These are phyloP conservation scores for Pythium brachiatum DNA, from an alignment of 352 stramenopile genomes.

Conservation along the genomic window DNA sequence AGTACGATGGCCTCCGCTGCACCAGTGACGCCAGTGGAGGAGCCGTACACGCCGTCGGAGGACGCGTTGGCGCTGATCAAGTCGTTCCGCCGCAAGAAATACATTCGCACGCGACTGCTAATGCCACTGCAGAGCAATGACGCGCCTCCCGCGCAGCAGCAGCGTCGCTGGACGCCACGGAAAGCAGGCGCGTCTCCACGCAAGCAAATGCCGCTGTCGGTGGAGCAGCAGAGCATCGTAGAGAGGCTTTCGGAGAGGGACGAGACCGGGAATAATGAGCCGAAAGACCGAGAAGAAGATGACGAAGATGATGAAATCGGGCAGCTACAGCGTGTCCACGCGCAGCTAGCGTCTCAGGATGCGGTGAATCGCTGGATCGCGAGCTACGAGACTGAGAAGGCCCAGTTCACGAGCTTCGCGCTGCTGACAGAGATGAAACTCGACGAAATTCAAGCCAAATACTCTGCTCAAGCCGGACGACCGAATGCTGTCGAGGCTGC, in stretches of 20 bases:
- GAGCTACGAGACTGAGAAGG: slow-evolving; percentile 64
- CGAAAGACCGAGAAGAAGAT: slow-evolving; percentile 1
- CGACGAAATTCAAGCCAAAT: slow-evolving; percentile 65
- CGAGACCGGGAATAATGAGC: background rate
- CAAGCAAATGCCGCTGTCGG: slow-evolving; percentile 1
- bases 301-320: slow-evolving; percentile 28
- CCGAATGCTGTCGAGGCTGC: slow-evolving; percentile 73
- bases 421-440: slow-evolving; percentile 79
- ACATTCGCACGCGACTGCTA: slow-evolving; percentile 41
- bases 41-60: slow-evolving; percentile 5
- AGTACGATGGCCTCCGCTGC: background rate
- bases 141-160: slow-evolving; percentile 13
- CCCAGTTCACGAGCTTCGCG: slow-evolving; percentile 70
- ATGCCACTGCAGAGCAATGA: slow-evolving; percentile 34
- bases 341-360: slow-evolving; percentile 37
- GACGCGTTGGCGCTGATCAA: slow-evolving; percentile 23
- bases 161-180: slow-evolving; percentile 11
- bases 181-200: slow-evolving; percentile 12
- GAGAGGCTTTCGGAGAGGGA: background rate
- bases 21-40: slow-evolving; percentile 9
- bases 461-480: slow-evolving; percentile 40
- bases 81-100: slow-evolving; percentile 54
- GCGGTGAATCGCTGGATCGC: slow-evolving; percentile 63
- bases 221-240: slow-evolving; percentile 15
- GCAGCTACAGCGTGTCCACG: slow-evolving; percentile 42